A percentile compares a stretch with the other conserved stretches of the same genome.
phyloP scores from a whole-genome alignment of 148 eudicot species.

The Cornus controversa region DNA sequence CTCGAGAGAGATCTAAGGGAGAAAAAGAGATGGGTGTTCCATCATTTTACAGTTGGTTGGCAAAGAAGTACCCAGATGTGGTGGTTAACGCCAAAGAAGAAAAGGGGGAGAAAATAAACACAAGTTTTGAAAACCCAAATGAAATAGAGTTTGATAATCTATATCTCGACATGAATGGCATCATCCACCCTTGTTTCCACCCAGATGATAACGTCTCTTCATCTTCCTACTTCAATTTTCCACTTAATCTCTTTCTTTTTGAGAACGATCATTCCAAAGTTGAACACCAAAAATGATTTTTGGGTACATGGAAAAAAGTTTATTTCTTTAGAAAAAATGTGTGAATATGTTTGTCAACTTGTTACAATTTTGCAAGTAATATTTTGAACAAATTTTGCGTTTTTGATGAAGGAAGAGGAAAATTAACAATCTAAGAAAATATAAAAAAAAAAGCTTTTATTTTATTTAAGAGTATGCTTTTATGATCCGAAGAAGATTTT shows the following conservation, averaged over 20 bases:
- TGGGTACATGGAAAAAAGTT: too few relatives aligned
- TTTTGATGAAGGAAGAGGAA: too few relatives aligned
- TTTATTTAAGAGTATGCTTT: too few relatives aligned
- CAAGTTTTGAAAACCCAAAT: slow-evolving; percentile 21
- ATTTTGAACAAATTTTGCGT: too few relatives aligned
- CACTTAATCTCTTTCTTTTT: not conserved
- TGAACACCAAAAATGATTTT: too few relatives aligned
- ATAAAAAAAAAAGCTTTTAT: too few relatives aligned
- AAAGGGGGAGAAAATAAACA: not conserved
- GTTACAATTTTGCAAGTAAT: too few relatives aligned
- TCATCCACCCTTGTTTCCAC: slow-evolving; percentile 45
- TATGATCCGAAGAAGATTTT: not conserved
- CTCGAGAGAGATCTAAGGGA: slow-evolving; percentile 1
- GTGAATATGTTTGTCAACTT: too few relatives aligned
- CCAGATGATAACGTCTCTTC: slow-evolving; percentile 24
- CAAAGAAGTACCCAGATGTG: slow-evolving; percentile 17
- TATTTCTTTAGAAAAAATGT: too few relatives aligned
- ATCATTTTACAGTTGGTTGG: slow-evolving; percentile 31
- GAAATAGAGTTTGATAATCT: slow-evolving; percentile 39
- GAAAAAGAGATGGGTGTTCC: slow-evolving; percentile 29
- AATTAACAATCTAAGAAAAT: too few relatives aligned
- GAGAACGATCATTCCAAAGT: not conserved
- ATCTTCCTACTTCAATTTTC: not conserved
- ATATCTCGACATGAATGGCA: slow-evolving; percentile 45
- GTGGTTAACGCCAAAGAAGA: slow-evolving; percentile 19